These are phyloP conservation scores for Nicotiana attenuata DNA, from an alignment of 257 asterid species.

Conservation along the genomic window DNA sequence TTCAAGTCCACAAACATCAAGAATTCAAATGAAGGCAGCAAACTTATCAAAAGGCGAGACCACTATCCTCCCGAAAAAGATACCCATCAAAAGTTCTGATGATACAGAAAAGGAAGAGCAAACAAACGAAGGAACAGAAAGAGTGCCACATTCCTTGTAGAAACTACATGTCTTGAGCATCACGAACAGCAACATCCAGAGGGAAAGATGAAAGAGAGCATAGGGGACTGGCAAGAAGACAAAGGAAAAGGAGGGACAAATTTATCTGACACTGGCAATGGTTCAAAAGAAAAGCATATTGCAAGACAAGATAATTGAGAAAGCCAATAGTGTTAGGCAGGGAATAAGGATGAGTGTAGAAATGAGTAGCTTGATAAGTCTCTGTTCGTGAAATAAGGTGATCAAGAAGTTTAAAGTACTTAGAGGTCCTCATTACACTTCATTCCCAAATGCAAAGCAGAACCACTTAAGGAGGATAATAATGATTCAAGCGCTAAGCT, in stretches of 20 bases:
- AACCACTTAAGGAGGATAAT: slow-evolving; percentile 19
- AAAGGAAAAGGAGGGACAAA: neutral
- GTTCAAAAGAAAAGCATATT: neutral
- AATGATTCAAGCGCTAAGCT: slow-evolving; percentile 42
- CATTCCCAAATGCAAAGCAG: neutral
- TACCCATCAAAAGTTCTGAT: neutral
- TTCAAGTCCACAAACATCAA: neutral
- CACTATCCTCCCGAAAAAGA: neutral
- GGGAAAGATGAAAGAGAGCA: neutral
- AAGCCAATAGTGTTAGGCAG: neutral
- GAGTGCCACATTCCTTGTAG: neutral
- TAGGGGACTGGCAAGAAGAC: slow-evolving; percentile 4
- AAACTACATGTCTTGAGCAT: neutral
- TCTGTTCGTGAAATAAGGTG: neutral
- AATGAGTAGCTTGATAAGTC: neutral
- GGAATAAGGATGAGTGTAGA: neutral
- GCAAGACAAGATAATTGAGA: neutral
- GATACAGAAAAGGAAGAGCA: neutral
- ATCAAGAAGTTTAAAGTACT: neutral
- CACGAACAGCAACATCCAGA: neutral
- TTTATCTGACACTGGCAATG: neutral
- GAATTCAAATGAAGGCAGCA: neutral
- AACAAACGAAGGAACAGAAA: neutral
- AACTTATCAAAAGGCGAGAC: neutral
- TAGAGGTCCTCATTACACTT: slow-evolving; percentile 10